These are phyloP conservation scores for Ustilago sp. DNA, from an alignment of 1,284 basidiomycete species.

Conservation along the genomic window DNA sequence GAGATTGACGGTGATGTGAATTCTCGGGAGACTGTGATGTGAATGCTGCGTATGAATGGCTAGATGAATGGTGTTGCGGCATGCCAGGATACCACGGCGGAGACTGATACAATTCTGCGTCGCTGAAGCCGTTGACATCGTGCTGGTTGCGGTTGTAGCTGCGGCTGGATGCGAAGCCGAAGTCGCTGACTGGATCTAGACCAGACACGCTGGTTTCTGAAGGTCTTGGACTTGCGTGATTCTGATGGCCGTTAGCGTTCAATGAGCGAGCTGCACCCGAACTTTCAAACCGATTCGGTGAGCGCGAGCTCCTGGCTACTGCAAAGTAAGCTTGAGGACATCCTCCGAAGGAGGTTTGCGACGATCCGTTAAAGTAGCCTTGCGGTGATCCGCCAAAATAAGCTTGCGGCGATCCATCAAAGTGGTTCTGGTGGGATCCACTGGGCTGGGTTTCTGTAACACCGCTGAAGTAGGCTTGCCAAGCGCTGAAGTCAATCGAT, in stretches of 20 bases:
- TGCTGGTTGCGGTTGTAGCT: constrained; percentile 3
- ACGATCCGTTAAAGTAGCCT: constrained; percentile 1
- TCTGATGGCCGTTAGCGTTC: not conserved
- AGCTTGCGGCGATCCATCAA: not conserved
- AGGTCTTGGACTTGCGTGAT: not conserved
- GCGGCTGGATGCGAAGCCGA: constrained; percentile 24
- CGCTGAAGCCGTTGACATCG: not conserved
- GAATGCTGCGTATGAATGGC: not conserved
- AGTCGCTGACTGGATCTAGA: constrained; percentile 36
- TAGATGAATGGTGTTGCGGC: not conserved
- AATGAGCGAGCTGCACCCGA: not conserved
- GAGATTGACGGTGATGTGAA: not conserved
- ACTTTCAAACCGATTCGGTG: not conserved
- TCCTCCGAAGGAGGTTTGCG: constrained; percentile 1
- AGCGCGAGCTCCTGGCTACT: not conserved
- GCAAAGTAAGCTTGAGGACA: not conserved
- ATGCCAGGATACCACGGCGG: not conserved
- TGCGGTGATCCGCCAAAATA: not conserved
- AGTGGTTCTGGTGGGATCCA: not conserved
- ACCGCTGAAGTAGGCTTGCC: not conserved
- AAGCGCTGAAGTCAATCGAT: constrained; percentile 26
- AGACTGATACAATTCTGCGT: not conserved
- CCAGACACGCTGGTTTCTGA: constrained; percentile 19
- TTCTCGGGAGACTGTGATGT: not conserved
- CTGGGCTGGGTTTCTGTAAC: not conserved